Conservation (phyloP, 257 asterid genomes). For the Dorcoceras hygrometricum region DNA sequence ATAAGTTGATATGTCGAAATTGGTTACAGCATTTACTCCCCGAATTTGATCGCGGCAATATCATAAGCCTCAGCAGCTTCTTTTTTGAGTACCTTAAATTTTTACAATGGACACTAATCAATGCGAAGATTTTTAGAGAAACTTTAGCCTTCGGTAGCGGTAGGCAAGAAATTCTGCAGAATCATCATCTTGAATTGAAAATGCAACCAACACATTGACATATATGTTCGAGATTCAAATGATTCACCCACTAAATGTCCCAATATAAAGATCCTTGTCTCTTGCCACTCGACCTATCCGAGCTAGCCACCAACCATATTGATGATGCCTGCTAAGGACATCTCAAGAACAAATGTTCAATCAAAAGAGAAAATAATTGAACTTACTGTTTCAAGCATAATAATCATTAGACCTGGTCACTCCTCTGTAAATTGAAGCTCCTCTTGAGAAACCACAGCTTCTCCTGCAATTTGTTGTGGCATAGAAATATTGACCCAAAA, state of each 20-base stretch:
- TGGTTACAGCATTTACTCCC: slow-evolving; percentile 84
- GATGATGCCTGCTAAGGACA: slow-evolving; percentile 95
- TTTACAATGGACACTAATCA: not conserved
- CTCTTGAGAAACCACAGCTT: slow-evolving; percentile 98
- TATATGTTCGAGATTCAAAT: not conserved
- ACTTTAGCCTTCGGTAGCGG: no score
- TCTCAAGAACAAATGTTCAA: slow-evolving; percentile 26
- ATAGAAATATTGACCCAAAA: not conserved
- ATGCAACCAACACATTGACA: not conserved
- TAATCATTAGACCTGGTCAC: slow-evolving; percentile 86
- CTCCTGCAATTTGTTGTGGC: slow-evolving; percentile 43
- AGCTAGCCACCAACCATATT: slow-evolving; percentile 99
- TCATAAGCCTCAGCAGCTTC: slow-evolving; percentile 99
- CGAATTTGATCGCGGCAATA: slow-evolving; percentile 90
- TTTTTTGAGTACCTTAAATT: slow-evolving; percentile 78
- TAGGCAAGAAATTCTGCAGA: not conserved
- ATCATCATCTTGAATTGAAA: not conserved
- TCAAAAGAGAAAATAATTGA: not conserved
- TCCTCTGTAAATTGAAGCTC: slow-evolving; percentile 97
- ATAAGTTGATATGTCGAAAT: slow-evolving; percentile 75
- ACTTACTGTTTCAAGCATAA: no score
- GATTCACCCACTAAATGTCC: slow-evolving; percentile 78
- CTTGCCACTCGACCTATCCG: slow-evolving; percentile 98
- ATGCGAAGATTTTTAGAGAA: no score
- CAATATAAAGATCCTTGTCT: slow-evolving; percentile 91